Conservation (phyloP, 2,329 filamentous ascomycete genomes). For the Talaromyces verruculosus region DNA sequence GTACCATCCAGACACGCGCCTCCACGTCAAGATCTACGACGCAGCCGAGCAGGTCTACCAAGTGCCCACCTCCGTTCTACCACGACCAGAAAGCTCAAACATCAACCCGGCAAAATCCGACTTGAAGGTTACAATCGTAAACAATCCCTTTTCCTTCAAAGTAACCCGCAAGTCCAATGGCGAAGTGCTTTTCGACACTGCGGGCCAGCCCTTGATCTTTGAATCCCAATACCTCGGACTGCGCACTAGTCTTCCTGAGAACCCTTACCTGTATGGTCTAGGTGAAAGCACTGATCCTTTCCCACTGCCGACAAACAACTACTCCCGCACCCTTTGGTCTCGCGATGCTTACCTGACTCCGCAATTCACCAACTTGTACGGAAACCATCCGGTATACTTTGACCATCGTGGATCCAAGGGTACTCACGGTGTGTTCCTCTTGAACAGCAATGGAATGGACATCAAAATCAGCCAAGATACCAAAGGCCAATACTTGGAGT, state of each 20-base stretch:
- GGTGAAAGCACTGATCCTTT: conserved; percentile 75
- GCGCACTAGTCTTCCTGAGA: conserved; percentile 66
- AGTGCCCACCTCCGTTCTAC: conserved; percentile 67
- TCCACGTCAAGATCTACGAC: conserved; percentile 75
- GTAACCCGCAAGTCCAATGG: conserved; percentile 44
- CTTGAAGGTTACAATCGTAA: conserved; percentile 52
- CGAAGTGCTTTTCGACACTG: conserved; percentile 65
- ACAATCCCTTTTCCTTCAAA: conserved; percentile 67
- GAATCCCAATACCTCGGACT: conserved; percentile 75
- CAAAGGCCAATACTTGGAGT: conserved; percentile 69
- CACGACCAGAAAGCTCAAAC: conserved; percentile 53
- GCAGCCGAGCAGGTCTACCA: conserved; percentile 69
- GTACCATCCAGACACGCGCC: conserved; percentile 43
- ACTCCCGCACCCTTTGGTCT: conserved; percentile 69
- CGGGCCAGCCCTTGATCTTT: conserved; percentile 66
- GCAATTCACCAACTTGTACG: conserved; percentile 66
- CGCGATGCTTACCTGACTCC: conserved; percentile 66
- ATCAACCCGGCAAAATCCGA: conserved; percentile 48
- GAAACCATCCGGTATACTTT: conserved; percentile 72
- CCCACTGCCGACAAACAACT: conserved; percentile 66
- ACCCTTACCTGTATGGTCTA: conserved; percentile 73
- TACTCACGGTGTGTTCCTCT: conserved; percentile 66
- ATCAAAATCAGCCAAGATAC: conserved; percentile 67
- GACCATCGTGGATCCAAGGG: conserved; percentile 62
- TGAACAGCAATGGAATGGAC: conserved; percentile 76